Evolutionary conservation across 2,329 filamentous ascomycete genomes (phyloP).

Genomic region (Trichoderma endophyticum): DNA sequence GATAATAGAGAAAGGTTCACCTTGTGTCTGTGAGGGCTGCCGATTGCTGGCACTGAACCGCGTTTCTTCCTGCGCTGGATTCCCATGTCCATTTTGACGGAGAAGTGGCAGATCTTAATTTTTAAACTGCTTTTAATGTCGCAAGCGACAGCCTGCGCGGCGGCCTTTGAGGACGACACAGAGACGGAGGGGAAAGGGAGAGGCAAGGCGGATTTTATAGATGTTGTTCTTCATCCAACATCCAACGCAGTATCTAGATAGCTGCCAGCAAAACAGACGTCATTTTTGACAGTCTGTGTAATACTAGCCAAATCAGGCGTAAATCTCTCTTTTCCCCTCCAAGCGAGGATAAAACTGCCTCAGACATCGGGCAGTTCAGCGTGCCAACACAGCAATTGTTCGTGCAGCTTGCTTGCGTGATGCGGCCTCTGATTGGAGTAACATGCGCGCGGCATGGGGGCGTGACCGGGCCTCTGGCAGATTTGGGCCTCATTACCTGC

Average conservation of each 20-base stretch:
- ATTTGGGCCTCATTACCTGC: neutral
- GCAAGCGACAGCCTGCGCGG: neutral
- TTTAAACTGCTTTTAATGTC: neutral
- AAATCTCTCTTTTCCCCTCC: neutral
- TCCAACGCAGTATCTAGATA: no score
- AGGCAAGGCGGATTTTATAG: neutral
- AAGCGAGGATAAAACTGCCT: neutral
- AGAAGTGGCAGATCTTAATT: neutral
- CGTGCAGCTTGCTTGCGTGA: neutral
- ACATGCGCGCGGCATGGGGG: neutral
- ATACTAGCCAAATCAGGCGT: neutral
- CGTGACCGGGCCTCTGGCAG: neutral
- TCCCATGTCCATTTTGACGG: neutral
- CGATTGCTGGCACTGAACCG: neutral
- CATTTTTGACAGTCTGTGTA: neutral
- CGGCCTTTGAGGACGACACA: neutral
- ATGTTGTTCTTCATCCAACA: neutral
- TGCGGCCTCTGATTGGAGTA: conserved; percentile 2
- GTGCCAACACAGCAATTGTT: neutral
- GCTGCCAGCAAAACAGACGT: neutral
- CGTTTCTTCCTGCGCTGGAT: neutral
- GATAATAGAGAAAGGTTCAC: neutral
- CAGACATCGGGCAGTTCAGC: neutral
- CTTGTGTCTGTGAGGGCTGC: neutral
- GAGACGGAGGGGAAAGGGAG: neutral